phyloP scores from a whole-genome alignment of 192 early-diverging fungal genomes.

The Entomortierella lignicola region DNA sequence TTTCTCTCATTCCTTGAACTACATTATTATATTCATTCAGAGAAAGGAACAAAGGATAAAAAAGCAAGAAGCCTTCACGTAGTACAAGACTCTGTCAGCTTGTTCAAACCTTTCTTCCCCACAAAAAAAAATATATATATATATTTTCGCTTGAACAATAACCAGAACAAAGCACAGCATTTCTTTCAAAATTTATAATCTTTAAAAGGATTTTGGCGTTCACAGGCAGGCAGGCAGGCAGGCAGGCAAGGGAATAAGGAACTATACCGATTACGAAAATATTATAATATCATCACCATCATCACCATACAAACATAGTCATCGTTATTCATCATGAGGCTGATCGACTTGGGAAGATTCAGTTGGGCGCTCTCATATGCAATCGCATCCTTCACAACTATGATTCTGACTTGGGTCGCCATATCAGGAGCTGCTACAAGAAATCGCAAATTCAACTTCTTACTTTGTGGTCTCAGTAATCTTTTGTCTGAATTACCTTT shows the following conservation, averaged over 20 bases:
- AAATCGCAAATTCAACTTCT: slow-evolving; percentile 26
- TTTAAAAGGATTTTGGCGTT: too few species aligned
- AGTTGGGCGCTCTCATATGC: slow-evolving; percentile 45
- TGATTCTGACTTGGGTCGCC: slow-evolving; percentile 37
- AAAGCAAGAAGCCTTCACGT: slow-evolving; percentile 2
- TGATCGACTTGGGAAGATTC: slow-evolving; percentile 40
- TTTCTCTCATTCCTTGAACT: background rate
- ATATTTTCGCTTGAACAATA: background rate
- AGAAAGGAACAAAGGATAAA: too few species aligned
- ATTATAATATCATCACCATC: background rate
- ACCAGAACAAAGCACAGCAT: too few species aligned
- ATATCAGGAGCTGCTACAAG: slow-evolving; percentile 33
- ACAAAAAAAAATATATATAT: slow-evolving; percentile 2
- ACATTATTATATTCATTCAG: too few species aligned
- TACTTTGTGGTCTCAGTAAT: slow-evolving; percentile 36
- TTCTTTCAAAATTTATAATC: too few species aligned
- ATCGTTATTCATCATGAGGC: background rate
- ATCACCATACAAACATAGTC: background rate
- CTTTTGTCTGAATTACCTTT: slow-evolving; percentile 37
- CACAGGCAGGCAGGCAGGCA: too few species aligned
- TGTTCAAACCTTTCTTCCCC: slow-evolving; percentile 22
- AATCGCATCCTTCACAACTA: slow-evolving; percentile 24
- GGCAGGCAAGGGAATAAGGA: too few species aligned
- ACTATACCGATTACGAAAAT: too few species aligned
- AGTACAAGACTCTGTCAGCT: slow-evolving; percentile 2